Base-by-base conservation (phyloP, 1,139 yeast genomes). In the Kluyveromyces marxianus region DNA sequence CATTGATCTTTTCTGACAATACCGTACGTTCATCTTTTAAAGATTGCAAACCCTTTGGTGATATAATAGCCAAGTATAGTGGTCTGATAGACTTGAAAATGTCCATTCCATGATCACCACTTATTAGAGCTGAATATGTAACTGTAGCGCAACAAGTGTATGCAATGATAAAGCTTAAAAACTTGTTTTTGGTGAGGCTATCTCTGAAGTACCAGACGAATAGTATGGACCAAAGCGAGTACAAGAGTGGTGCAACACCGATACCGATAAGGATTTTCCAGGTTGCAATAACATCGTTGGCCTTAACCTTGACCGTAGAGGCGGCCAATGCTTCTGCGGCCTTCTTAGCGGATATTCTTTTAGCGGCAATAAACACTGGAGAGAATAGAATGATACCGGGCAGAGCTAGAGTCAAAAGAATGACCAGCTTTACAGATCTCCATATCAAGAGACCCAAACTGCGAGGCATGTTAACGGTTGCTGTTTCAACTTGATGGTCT, bases 21-120 rank as follows among this genome's bases (percentile, higher is more conserved):
- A 69, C 70, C 36, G 69, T 66, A 45, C 96, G 70, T 25, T 74
- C 71, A 28, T 67, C 57, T 54, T 83, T 79, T 54, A 88, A 70
- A 43, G 76, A 69, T 35, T 72, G 71, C 38, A 88, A 72, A 57
- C 73, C 74, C 60, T 68, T 73, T 14, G 72, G 73, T 8, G 79
- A 74, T 4, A 76, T 75, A 36, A 90, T 67, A 2, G 95, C 83
- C 38, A 89, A 68, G 60, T 88, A 83, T 43, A 90, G 69, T 0
- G 97, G 97, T 52, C 89, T 74, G 50, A 90, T 69, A 4, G 95
- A 81, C 61, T 89, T 88, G 65, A 84, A 77, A 44, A 87, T 72
- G 62, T 92, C 97, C 77, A 87, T 74, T 25, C 98, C 97, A 53
- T 83, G 86, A 66, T 92, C 98, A 44, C 98, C 97, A 46, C 89